A percentile compares a stretch with the other conserved stretches of the same genome.
Evolutionary conservation across 129 eudicot species (phyloP).

Genomic region (Flaveria robusta): DNA sequence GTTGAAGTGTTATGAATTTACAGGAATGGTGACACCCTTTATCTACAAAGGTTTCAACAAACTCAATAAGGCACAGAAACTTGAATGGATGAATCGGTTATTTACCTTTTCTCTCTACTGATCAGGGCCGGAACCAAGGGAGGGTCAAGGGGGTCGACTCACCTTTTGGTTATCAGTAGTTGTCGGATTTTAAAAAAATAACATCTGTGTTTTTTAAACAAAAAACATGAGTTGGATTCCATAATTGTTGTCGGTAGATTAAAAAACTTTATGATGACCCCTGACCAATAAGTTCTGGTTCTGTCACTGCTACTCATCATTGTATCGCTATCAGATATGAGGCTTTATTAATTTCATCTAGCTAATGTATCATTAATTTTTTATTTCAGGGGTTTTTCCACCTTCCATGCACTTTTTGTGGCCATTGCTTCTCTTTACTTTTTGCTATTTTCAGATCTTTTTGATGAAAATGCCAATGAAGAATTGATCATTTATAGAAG

Average conservation of each 20-base stretch:
- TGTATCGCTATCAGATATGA: background rate
- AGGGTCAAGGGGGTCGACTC: background rate
- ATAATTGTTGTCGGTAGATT: background rate
- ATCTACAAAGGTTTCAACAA: conserved; percentile 53
- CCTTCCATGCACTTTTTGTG: conserved; percentile 81
- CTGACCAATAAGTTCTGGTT: background rate
- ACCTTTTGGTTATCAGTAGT: background rate
- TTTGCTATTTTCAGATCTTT: conserved; percentile 56
- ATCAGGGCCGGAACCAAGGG: background rate
- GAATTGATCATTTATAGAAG: conserved; percentile 50
- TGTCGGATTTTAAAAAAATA: background rate
- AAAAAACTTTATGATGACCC: background rate
- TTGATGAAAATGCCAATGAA: conserved; percentile 38
- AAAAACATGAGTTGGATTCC: background rate
- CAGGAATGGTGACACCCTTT: conserved; percentile 53
- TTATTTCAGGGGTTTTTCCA: conserved; percentile 77
- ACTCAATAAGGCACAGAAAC: conserved; percentile 48
- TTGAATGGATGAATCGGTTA: conserved; percentile 88
- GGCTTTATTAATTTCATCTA: conserved; percentile 8
- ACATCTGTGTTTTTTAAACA: background rate
- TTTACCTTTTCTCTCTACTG: background rate
- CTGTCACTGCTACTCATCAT: background rate
- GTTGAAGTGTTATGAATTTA: conserved; percentile 74
- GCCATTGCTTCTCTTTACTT: conserved; percentile 70
- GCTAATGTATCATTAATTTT: conserved; percentile 19